Conservation (phyloP, 495 filamentous ascomycete genomes). For the Parathielavia hyrcaniae region DNA sequence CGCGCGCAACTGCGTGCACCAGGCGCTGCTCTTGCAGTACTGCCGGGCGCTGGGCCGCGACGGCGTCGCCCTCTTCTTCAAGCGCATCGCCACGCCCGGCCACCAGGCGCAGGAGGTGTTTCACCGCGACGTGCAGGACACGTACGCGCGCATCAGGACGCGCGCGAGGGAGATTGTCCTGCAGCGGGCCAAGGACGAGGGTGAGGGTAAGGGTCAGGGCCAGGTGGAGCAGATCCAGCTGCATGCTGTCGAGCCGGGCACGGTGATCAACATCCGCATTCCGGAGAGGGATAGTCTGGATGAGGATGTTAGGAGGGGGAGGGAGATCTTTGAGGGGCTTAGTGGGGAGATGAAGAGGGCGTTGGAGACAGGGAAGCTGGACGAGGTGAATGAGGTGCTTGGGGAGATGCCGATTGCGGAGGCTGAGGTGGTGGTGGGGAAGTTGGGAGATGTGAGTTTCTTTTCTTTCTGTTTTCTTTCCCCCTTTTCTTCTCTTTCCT, state of each 20-base stretch:
- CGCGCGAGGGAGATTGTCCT: constrained; percentile 70
- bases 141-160: constrained; percentile 71
- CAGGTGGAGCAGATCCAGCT: constrained; percentile 97
- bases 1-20: constrained; percentile 86
- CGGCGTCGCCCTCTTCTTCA: constrained; percentile 90
- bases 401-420: constrained; percentile 90
- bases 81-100: constrained; percentile 81
- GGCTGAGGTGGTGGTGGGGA: constrained; percentile 82
- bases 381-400: constrained; percentile 90
- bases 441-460: constrained; percentile 62
- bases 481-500: not conserved
- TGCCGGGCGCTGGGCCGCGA: constrained; percentile 83
- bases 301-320: constrained; percentile 55
- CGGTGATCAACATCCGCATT: constrained; percentile 82
- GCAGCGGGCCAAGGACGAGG: constrained; percentile 58
- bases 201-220: constrained; percentile 44
- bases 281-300: constrained; percentile 61
- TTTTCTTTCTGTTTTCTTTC: not conserved
- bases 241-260: constrained; percentile 90
- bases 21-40: constrained; percentile 88
- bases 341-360: constrained; percentile 72
- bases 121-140: constrained; percentile 82
- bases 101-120: constrained; percentile 93
- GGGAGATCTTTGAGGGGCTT: constrained; percentile 78
- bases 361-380: constrained; percentile 74